Base-by-base conservation (phyloP, 495 filamentous ascomycete species). In the Penicillium antarcticum region DNA sequence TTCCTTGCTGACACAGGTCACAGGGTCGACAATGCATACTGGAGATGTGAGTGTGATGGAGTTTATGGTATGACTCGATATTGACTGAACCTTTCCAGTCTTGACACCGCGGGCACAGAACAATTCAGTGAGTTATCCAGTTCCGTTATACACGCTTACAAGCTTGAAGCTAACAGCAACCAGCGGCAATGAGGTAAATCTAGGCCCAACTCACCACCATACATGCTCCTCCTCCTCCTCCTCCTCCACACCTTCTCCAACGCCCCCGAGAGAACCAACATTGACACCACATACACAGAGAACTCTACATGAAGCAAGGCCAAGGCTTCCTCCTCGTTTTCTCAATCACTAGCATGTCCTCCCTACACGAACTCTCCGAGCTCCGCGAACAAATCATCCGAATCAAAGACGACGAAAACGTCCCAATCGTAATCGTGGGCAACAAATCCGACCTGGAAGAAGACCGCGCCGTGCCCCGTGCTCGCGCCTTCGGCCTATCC, bases 241-340 rank as follows among this genome's bases (percentile, higher is more conserved):
- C 12, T 31, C 5, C 32, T 10, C 33, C 36, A 26, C 33, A n/a
- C 42, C 31, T 23, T 21, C 44, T 26, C 17, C 14, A 47, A 11
- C 50, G 12, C 49, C 34, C 44, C 19, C 14, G 43, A 55, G 44
- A 42, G 10, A 31, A 29, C 31, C 24, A 14, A 38, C 48, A 60
- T 45, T 51, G 40, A 21, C 49, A 52, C 39, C 50, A 71, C 33
- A 55, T 45, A 42, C 48, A 17, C 55, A 86, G 91, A 71, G 92
- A 97, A 71, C 80, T 97, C 42, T 97, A 97, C 72, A 96, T 98
- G 89, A 96, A 96, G 64, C 77, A 86, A 60, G 90, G 92, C 53
- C 94, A 98, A 77, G 94, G 95, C 2, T 98, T 98, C 71, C 84
- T 98, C 49, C 81, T 98, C 45, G 94, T 97, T 55, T 98, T 97